Evolutionary conservation across 2,329 filamentous ascomycete genomes (phyloP), one percentile per base, ranked within the genome.

Genomic region (Talaromyces sp.): DNA sequence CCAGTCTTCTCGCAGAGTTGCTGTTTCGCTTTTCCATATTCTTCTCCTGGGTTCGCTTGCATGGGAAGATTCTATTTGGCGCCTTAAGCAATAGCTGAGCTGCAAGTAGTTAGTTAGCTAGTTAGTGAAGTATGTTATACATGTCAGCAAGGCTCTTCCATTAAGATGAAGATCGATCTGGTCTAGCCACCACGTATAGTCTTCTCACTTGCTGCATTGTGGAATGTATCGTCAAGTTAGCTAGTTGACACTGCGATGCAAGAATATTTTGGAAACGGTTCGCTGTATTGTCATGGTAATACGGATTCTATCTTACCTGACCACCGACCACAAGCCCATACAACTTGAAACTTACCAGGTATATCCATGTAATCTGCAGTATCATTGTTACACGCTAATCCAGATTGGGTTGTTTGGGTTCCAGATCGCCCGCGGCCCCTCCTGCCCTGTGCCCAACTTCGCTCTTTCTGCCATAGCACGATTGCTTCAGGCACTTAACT

Each of bases 351-450:
- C n/a, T n/a, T n/a, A n/a, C n/a, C n/a, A n/a, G n/a, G 2, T 31
- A 46, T 2, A 1, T 5, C 5, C 1, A 5, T 10, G 22, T 9
- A 33, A 21, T 8, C 19, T 21, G 2, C 5, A 4, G 48, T 39
- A 25, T 7, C 2, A 3, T 2, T 11, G 17, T 17, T 52, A 52
- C 48, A 39, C 11, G 6, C 48, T 52, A 52, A 15, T 25, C 48
- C 48, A 8, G 25, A 37, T 11, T 31, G 3, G 35, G 19, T 33
- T 39, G 31, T 39, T 52, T 53, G 41, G 50, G 56, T 58, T 53
- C 39, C 56, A 51, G 57, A 52, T 59, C 48, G 48, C 31, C 48
- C 17, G 45, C 28, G 22, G 56, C 57, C 57, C 57, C 52, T 54
- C 56, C 50, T 52, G 22, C 45, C 45, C 39, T 45, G 39, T 36